Evolutionary conservation across 2,329 filamentous ascomycete species (phyloP).

Genomic region (Penicillium sp.): DNA sequence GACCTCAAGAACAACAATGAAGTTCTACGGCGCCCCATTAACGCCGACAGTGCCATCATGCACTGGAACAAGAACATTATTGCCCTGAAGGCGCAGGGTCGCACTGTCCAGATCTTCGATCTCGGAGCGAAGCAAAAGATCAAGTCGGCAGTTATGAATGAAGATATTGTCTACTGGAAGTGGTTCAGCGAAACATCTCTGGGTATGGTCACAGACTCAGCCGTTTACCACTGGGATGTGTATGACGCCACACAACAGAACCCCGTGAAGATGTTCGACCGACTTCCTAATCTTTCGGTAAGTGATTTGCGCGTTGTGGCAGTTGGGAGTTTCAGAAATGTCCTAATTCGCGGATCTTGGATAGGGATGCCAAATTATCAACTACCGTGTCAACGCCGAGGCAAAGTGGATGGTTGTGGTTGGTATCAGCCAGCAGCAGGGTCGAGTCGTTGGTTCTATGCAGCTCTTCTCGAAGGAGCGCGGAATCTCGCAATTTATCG

Average conservation of each 20-base stretch:
- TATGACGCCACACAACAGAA: conserved; percentile 77
- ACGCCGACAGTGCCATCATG: conserved; percentile 99
- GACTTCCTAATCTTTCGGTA: conserved; percentile 85
- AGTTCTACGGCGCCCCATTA: conserved; percentile 91
- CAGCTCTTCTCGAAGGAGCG: conserved; percentile 96
- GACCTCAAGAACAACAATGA: conserved; percentile 98
- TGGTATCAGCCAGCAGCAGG: conserved; percentile 90
- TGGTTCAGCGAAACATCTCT: conserved; percentile 91
- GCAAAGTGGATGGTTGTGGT: conserved; percentile 99
- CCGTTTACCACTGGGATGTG: conserved; percentile 97
- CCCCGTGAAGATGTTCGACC: conserved; percentile 90
- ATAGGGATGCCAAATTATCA: conserved; percentile 97
- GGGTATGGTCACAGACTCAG: conserved; percentile 85
- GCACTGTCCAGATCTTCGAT: conserved; percentile 97
- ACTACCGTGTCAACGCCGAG: conserved; percentile 93
- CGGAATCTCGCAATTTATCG: conserved; percentile 95
- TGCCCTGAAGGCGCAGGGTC: conserved; percentile 88
- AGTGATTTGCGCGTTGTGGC: conserved; percentile 36
- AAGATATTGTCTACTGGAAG: conserved; percentile 99
- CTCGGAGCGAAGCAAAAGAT: conserved; percentile 90
- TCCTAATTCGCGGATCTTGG: conserved; percentile 4
- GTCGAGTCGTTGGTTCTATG: conserved; percentile 92
- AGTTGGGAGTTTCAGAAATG: not conserved
- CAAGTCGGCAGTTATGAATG: conserved; percentile 94
- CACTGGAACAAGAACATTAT: conserved; percentile 97